Base-by-base conservation (phyloP, 345 rosid species). In the Hibiscus tridactylites region DNA sequence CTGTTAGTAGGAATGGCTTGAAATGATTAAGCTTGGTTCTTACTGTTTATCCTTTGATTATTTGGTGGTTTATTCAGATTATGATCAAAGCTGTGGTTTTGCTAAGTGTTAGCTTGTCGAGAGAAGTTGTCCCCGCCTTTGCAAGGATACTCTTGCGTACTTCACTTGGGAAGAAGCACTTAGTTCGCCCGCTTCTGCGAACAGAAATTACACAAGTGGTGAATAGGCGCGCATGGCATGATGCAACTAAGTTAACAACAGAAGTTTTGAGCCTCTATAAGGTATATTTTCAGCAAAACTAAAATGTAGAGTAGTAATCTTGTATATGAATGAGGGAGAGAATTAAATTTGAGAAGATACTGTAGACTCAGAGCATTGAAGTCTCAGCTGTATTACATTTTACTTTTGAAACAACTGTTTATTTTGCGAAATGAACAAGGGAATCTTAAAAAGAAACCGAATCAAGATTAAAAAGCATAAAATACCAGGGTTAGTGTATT, bases 161-260 rank as follows among this genome's bases (percentile, higher is more conserved):
- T 73, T 83, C 96, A 70, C 91, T 93, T 68, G 97, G 97, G 77
- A 93, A 88, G 87, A 93, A 91, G 82, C 96, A 93, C 86, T 85
- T 93, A 82, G 95, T 93, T 66, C 90, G 95, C 13, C 92, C 97
- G 21, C 82, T 94, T 57, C 79, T 94, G 76, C 85, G 96, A 57
- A 86, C 97, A 19, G 98, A 91, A 84, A 91, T 94, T 74, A 84
- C 90, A 75, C 97, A 94, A 76, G 91, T 94, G 73, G 98, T 94
- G 76, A 91, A 91, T 74, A 89, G 92, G 33, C 88, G 93, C 52
- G 96, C 98, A 35, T 94, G 98, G 98, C 85, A 91, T 79, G 96
- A 94, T 78, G 85, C 91, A 54, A 73, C 90, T 74, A 91, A 91
- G 84, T 77, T 91, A 73, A 89, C 97, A 35, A 60, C 95, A 57